Percentiles rank a stretch among this genome's conserved stretches.
Evolutionary conservation across 208 protist genomes (phyloP).

Genomic region (Crithidia mellificae): DNA sequence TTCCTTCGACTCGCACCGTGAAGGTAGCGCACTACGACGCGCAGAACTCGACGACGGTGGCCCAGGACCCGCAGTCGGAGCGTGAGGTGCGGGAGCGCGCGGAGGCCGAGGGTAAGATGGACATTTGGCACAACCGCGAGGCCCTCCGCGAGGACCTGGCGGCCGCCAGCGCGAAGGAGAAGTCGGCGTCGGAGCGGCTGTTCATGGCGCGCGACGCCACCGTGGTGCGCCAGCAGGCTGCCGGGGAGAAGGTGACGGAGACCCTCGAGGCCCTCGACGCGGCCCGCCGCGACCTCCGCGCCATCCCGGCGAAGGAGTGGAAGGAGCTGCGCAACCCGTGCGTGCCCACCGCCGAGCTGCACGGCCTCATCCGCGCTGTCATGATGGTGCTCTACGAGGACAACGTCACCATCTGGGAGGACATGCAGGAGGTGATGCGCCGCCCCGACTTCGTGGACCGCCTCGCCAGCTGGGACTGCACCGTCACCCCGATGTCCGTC

Average conservation of each 20-base stretch:
- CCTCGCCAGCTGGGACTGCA: conserved; percentile 66
- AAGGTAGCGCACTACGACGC: conserved; percentile 66
- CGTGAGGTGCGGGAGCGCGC: conserved; percentile 45
- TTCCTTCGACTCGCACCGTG: conserved; percentile 55
- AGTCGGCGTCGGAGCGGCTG: conserved; percentile 46
- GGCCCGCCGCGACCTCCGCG: conserved; percentile 38
- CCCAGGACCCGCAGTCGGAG: conserved; percentile 50
- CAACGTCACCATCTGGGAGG: conserved; percentile 45
- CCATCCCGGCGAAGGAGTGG: conserved; percentile 58
- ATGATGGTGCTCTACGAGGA: conserved; percentile 81
- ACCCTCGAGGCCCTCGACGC: conserved; percentile 52
- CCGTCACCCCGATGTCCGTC: conserved; percentile 63
- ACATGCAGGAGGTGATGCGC: conserved; percentile 60
- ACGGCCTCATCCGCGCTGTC: conserved; percentile 46
- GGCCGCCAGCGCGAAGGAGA: conserved; percentile 46
- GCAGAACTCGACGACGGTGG: conserved; percentile 33
- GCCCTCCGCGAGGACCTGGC: conserved; percentile 51
- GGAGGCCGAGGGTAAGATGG: conserved; percentile 35
- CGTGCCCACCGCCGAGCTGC: conserved; percentile 31
- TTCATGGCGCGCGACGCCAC: conserved; percentile 58
- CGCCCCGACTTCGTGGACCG: conserved; percentile 65
- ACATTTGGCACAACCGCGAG: conserved; percentile 60
- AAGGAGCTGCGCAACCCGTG: conserved; percentile 44
- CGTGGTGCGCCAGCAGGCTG: conserved; percentile 43
- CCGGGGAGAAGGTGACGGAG: conserved; percentile 31